Conservation (phyloP, 1,284 basidiomycete species). For the Boletellus deceptivus region DNA sequence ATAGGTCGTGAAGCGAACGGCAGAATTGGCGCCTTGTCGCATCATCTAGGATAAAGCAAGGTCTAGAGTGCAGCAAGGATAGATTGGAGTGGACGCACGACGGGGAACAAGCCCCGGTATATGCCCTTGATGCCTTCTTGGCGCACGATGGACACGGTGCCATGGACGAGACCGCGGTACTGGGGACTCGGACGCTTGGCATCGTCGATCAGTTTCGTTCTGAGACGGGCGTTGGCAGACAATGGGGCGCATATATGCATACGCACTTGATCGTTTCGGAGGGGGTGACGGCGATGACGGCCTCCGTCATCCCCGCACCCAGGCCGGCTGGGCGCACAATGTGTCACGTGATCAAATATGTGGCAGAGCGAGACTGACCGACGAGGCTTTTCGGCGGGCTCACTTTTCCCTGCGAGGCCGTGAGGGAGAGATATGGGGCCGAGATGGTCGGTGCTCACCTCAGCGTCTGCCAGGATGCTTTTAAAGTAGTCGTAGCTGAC, state of each 20-base stretch:
- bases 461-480: conserved; percentile 72
- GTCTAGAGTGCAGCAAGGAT: not conserved
- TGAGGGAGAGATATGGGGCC: not conserved
- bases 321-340: conserved; percentile 66
- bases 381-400: conserved; percentile 81
- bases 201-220: conserved; percentile 98
- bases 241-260: not conserved
- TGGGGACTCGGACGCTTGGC: conserved; percentile 81
- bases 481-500: conserved; percentile 96
- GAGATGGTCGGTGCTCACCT: conserved; percentile 47
- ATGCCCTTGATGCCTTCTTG: conserved; percentile 84
- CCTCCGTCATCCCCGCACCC: conserved; percentile 94
- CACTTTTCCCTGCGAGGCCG: conserved; percentile 73
- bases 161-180: conserved; percentile 86
- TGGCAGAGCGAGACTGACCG: conserved; percentile 40
- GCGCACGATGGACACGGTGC: conserved; percentile 77
- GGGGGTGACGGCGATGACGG: conserved; percentile 93
- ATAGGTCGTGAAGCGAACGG: conserved; percentile 96
- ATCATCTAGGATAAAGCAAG: conserved; percentile 69
- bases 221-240: conserved; percentile 32
- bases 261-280: conserved; percentile 97
- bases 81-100: conserved; percentile 52
- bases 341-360: not conserved
- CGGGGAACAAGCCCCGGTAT: conserved; percentile 92
- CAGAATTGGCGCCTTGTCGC: conserved; percentile 96